These are phyloP conservation scores for Penicillium robsamsonii DNA, from an alignment of 495 filamentous ascomycete species.

Conservation along the genomic window DNA sequence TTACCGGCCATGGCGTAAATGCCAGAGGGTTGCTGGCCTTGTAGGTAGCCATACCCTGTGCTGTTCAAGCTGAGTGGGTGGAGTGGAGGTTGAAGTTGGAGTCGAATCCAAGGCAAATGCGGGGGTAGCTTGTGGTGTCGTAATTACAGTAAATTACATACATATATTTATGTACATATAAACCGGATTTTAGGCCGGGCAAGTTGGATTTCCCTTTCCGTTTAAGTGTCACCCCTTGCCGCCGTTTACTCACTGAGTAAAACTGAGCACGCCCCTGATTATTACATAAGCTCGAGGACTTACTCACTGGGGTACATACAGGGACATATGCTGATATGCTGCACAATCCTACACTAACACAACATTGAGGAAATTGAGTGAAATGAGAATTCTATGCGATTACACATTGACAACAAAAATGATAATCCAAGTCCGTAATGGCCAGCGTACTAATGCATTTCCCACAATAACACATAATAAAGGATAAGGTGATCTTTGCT, in stretches of 20 bases:
- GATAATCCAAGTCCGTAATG: conserved; percentile 19
- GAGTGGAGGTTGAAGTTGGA: conserved; percentile 14
- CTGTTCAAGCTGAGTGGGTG: neutral
- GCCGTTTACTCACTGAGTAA: too few species aligned
- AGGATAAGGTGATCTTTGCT: conserved; percentile 28
- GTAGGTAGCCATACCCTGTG: conserved; percentile 32
- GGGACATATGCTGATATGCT: conserved; percentile 2
- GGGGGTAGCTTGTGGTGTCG: conserved; percentile 20
- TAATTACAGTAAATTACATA: conserved; percentile 14
- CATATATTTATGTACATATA: conserved; percentile 10
- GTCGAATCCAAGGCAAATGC: conserved; percentile 23
- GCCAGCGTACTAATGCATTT: conserved; percentile 37
- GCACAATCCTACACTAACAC: neutral
- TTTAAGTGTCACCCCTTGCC: too few species aligned
- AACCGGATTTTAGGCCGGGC: too few species aligned
- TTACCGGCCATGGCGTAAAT: conserved; percentile 67
- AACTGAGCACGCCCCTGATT: too few species aligned
- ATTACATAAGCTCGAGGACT: too few species aligned
- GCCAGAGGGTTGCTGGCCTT: conserved; percentile 53
- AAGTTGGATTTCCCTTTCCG: too few species aligned
- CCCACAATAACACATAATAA: conserved; percentile 26
- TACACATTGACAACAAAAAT: conserved; percentile 21
- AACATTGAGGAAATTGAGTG: neutral
- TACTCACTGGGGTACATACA: too few species aligned
- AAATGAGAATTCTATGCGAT: conserved; percentile 17